Percentiles rank a stretch among this genome's conserved stretches.
Evolutionary conservation across 2,329 filamentous ascomycete genomes (phyloP).

Genomic region (Pseudogymnoascus sp.): DNA sequence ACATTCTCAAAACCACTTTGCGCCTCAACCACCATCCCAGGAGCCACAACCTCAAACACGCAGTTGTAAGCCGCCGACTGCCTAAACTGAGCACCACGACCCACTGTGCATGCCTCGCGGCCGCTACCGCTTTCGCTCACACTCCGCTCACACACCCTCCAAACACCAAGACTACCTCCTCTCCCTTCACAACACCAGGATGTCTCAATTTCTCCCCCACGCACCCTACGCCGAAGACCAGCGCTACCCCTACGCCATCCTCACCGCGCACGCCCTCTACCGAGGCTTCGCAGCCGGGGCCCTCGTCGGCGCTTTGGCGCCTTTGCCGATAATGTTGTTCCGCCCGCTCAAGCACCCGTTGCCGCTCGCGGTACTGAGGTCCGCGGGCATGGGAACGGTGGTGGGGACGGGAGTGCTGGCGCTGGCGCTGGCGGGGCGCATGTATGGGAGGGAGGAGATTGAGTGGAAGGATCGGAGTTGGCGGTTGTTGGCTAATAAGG

Average conservation of each 20-base stretch:
- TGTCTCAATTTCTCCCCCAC: conserved; percentile 48
- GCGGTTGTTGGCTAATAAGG: conserved; percentile 50
- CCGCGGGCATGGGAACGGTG: conserved; percentile 39
- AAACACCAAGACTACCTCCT: not conserved
- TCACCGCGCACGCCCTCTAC: conserved; percentile 52
- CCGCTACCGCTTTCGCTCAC: not conserved
- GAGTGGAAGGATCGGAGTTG: conserved; percentile 60
- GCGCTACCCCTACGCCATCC: conserved; percentile 44
- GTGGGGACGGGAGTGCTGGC: conserved; percentile 38
- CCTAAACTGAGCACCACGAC: not conserved
- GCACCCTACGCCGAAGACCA: conserved; percentile 57
- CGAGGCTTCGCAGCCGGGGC: conserved; percentile 48
- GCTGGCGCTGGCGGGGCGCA: conserved; percentile 39
- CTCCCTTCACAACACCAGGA: conserved; percentile 24
- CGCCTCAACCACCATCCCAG: not conserved
- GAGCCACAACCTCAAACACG: not conserved
- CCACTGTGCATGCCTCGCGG: not conserved
- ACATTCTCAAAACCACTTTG: not conserved
- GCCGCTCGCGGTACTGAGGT: conserved; percentile 35
- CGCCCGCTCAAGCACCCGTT: conserved; percentile 18
- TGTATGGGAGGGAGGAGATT: conserved; percentile 50
- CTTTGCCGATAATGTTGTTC: not conserved
- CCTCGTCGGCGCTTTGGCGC: conserved; percentile 34
- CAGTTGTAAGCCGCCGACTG: not conserved
- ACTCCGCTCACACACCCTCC: not conserved